A percentile compares a stretch with the other conserved stretches of the same genome.
Evolutionary conservation across 495 filamentous ascomycete genomes (phyloP).

Genomic region (Elaphomyces granulatus): DNA sequence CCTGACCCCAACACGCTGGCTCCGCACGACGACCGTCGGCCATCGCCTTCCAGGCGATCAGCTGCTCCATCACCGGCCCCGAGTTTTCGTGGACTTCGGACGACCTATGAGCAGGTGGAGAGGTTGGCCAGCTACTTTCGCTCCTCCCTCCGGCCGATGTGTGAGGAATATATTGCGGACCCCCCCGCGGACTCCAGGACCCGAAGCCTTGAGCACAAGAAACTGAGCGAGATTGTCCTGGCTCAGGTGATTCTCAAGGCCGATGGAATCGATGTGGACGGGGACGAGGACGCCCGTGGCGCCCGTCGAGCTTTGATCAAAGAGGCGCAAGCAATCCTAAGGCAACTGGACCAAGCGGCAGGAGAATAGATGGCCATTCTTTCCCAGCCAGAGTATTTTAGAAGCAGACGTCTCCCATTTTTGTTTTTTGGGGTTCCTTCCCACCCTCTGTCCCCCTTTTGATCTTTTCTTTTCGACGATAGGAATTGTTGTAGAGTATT

Average conservation of each 20-base stretch:
- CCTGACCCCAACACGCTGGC: conserved; percentile 10
- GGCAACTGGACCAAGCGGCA: conserved; percentile 40
- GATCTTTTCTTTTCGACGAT: too few relatives aligned
- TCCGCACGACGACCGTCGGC: conserved; percentile 5
- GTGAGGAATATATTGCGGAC: conserved; percentile 43
- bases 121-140: conserved; percentile 52
- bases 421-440: neutral
- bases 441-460: neutral
- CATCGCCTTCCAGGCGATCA: conserved; percentile 8
- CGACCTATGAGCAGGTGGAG: conserved; percentile 57
- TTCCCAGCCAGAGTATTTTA: too few relatives aligned
- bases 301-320: conserved; percentile 62
- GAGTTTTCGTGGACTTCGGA: conserved; percentile 19
- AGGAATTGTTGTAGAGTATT: too few relatives aligned
- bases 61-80: conserved; percentile 22
- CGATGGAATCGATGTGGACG: conserved; percentile 61
- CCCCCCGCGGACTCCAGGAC: conserved; percentile 61
- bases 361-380: conserved; percentile 8
- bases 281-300: conserved; percentile 46
- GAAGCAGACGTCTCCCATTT: too few relatives aligned
- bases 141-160: conserved; percentile 49
- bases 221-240: conserved; percentile 70
- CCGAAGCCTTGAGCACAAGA: conserved; percentile 62
- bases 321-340: conserved; percentile 53
- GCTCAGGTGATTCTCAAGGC: conserved; percentile 72